These are phyloP conservation scores for Apiotrichum laibachii DNA, from an alignment of 1,284 basidiomycete genomes.

Conservation along the genomic window DNA sequence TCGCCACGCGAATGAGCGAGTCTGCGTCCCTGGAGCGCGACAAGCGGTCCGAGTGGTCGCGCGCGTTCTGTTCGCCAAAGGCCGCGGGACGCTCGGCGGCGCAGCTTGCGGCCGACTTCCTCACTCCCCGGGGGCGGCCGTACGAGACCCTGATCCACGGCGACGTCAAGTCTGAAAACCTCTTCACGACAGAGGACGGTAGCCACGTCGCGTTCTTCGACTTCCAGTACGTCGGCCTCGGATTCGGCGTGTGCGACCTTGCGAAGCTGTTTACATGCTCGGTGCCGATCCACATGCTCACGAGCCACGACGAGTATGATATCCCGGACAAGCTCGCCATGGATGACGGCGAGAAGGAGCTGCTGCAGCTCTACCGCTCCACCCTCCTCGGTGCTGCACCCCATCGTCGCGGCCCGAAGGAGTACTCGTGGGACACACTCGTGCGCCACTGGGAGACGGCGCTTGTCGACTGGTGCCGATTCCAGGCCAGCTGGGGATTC, in stretches of 20 bases:
- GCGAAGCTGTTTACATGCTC: conserved; percentile 24
- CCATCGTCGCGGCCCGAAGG: not conserved
- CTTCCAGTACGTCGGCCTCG: conserved; percentile 23
- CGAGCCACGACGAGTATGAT: not conserved
- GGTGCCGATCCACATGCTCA: conserved; percentile 13
- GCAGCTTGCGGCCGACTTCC: conserved; percentile 6
- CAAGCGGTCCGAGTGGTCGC: conserved; percentile 12
- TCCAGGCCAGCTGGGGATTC: conserved; percentile 23
- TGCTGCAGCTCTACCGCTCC: conserved; percentile 10
- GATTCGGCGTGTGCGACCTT: conserved; percentile 22
- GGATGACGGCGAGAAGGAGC: conserved; percentile 9
- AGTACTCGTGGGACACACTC: conserved; percentile 14
- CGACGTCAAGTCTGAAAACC: conserved; percentile 25
- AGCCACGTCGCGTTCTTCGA: conserved; percentile 18
- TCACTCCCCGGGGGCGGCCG: conserved; percentile 8
- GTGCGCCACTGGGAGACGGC: conserved; percentile 25
- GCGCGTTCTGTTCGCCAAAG: not conserved
- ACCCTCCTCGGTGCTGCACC: not conserved
- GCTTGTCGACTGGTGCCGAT: conserved; percentile 25
- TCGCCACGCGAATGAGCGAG: conserved; percentile 20
- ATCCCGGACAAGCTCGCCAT: conserved; percentile 2
- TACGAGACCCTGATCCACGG: conserved; percentile 18
- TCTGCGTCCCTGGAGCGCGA: conserved; percentile 1
- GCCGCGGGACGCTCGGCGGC: not conserved
- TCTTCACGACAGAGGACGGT: conserved; percentile 10